These are phyloP conservation scores for Theobroma cacao DNA, from an alignment of 345 rosid genomes.

Conservation along the genomic window DNA sequence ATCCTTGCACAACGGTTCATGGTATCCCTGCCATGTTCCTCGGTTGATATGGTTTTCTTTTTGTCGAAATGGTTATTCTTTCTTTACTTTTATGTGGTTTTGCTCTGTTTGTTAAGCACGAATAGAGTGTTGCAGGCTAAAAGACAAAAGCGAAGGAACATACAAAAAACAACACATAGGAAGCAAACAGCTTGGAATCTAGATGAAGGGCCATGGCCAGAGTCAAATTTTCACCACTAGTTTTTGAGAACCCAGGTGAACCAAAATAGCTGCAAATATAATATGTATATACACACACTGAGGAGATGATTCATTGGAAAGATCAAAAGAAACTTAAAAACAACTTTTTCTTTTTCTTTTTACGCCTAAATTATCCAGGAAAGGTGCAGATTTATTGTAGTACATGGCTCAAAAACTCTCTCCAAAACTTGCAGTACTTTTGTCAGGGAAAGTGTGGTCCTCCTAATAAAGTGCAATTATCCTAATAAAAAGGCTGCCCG, in stretches of 20 bases:
- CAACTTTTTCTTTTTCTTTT: too few relatives aligned
- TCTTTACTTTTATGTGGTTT: neutral
- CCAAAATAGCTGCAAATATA: too few relatives aligned
- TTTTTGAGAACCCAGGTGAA: too few relatives aligned
- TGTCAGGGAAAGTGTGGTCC: neutral
- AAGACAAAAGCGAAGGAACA: neutral
- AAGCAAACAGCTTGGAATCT: neutral
- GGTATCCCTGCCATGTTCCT: neutral
- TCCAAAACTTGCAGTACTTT: neutral
- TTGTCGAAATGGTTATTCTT: neutral
- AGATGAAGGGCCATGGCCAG: neutral
- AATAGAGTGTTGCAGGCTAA: neutral
- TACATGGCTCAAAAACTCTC: too few relatives aligned
- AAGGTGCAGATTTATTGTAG: too few relatives aligned
- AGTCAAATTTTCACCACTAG: too few relatives aligned
- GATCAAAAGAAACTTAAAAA: too few relatives aligned
- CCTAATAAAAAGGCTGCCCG: too few relatives aligned
- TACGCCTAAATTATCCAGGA: too few relatives aligned
- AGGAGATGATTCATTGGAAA: too few relatives aligned
- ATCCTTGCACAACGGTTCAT: slow-evolving; percentile 10
- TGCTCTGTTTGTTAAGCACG: neutral
- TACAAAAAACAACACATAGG: neutral
- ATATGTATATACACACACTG: too few relatives aligned
- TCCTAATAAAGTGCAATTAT: too few relatives aligned
- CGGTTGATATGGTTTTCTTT: neutral